Base-by-base conservation (phyloP, 352 stramenopile species). In the Thraustotheca clavata region DNA sequence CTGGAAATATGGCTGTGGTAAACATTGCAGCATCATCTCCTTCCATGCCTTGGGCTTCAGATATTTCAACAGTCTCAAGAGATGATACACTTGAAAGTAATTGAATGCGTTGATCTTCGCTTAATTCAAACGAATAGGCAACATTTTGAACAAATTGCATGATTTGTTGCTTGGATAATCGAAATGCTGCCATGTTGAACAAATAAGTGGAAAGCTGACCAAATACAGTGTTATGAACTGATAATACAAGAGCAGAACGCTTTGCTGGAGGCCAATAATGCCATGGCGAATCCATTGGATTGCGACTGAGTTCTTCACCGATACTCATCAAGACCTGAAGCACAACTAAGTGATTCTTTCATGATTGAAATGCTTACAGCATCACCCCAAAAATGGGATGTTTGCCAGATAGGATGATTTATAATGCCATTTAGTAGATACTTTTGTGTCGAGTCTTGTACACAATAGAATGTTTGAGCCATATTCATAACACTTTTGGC, bases 401-500 rank as follows among this genome's bases (percentile, higher is more conserved):
- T 74, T 24, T 79, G 79, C 84, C 84, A 93, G 7, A 86, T 69
- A 0, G 72, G 39, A 60, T 93, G 84, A 29, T 81, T 69, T 36
- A 73, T 66, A 14, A 93, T 49, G 20, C 72, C 46, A 18, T 69
- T 69, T 11, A 87, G 76, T 20, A 93, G 62, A 60, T 83, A 93
- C 38, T 81, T 80, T 38, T 67, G 57, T 31, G 43, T 14, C 38
- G 12, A 18, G 3, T 14, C 20, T 29, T 18, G 6, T 27, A 49
- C 7, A 14, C 71, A 70, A 50, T 90, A 88, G 39, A 93, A 93
- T 2, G 84, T 93, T 65, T 93, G 84, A 20, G 87, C 59, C 81
- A 93, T 83, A 63, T 93, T 91, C 81, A 93, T 90, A 3, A 93
- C 69, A 24, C 80, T 73, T 55, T 86, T 88, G 60, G 75, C 83